Evolutionary conservation across 305 asterid genomes (phyloP), one percentile per base, ranked within the genome.

Genomic region (Petunia hybrid): DNA sequence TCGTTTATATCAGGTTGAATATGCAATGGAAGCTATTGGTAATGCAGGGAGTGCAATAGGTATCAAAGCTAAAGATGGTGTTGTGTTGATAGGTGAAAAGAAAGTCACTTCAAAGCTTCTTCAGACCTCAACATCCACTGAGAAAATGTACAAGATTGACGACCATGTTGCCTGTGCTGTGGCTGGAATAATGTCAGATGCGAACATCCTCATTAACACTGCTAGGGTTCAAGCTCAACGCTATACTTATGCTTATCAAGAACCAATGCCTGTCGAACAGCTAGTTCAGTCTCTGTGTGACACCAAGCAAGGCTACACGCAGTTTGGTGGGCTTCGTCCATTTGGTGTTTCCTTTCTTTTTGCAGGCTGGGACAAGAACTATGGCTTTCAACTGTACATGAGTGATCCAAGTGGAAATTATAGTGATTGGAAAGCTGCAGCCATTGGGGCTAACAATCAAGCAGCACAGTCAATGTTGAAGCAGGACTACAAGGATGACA

Each of bases 121-220:
- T 9, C 85, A 77, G 57, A 82, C 82, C 6, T 82, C 85, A 13
- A 43, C 73, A 8, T 82, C 85, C 7, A 71, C 76, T 0, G 83
- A 81, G 80, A 81, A 81, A 75, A 81, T 73, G 83, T 81, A 73
- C 80, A 81, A 82, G 79, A 82, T 82, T 77, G 89, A 84, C 22
- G 86, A 86, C 80, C 89, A 86, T 43, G 83, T 86, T 35, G 89
- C 89, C 16, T 86, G 89, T 65, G 87, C 87, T 70, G 89, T 86
- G 71, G 89, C 89, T n/a, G 89, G 87, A 42, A 86, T 86, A 8
- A 84, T 86, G 89, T 86, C 89, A 35, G 87, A 86, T 84, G 89
- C 89, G 63, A 86, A 86, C 83, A 86, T 86, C 68, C 84, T 84
- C 40, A 84, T 86, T 35, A 86, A 86, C 86, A 86, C 87, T 1